Evolutionary conservation across 139 green algal genomes (phyloP).

Genomic region (Yamagishiella unicocca): DNA sequence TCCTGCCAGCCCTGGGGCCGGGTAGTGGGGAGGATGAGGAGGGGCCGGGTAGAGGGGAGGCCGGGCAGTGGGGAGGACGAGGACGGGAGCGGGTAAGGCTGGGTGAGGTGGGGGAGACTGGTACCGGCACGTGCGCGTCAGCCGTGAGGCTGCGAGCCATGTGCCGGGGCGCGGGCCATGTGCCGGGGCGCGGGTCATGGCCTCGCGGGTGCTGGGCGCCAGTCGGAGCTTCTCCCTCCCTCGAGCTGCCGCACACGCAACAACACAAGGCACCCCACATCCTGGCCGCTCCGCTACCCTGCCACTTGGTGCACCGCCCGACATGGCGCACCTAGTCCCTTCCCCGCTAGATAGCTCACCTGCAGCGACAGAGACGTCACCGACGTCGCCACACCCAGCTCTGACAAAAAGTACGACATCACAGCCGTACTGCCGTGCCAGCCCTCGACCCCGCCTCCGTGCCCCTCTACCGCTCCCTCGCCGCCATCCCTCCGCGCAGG

Average conservation of each 20-base stretch:
- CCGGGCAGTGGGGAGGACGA: not conserved
- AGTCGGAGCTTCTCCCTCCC: not conserved
- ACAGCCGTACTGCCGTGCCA: conserved; percentile 25
- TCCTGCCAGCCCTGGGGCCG: conserved; percentile 42
- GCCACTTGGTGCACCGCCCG: no score
- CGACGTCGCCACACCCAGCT: not conserved
- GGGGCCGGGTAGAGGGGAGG: not conserved
- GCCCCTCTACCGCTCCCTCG: not conserved
- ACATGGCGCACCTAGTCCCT: no score
- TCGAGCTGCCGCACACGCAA: not conserved
- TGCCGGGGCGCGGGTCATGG: no score
- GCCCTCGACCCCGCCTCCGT: not conserved
- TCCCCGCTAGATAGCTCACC: no score
- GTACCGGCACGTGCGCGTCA: no score
- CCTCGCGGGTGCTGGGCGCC: no score
- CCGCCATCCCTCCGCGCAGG: not conserved
- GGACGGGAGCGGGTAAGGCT: not conserved
- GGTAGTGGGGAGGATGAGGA: not conserved
- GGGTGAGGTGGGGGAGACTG: no score
- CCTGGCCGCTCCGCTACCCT: no score
- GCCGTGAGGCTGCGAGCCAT: no score
- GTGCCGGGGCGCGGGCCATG: no score
- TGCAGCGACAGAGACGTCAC: conserved; percentile 23
- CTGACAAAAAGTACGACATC: conserved; percentile 38
- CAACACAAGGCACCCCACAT: no score